Conservation (phyloP, 306 rosid genomes). For the Cucurbita maxima region DNA sequence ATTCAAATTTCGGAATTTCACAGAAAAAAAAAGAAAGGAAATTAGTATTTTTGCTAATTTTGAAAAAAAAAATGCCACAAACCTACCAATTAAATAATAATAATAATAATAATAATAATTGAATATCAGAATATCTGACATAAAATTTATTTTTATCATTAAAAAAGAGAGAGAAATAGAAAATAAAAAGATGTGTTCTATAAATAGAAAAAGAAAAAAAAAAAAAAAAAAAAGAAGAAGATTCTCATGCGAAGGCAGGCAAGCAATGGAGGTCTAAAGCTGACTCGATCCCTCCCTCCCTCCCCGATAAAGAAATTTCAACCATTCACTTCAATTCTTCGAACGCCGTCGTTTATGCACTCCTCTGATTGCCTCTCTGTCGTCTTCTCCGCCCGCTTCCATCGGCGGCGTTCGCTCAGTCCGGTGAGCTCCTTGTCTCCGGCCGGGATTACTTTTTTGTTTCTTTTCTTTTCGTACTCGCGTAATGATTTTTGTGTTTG, state of each 20-base stretch:
- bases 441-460: background rate
- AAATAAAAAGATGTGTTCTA: background rate
- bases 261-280: slow-evolving; percentile 18
- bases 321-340: slow-evolving; percentile 1
- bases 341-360: slow-evolving; percentile 16
- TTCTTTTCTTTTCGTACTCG: background rate
- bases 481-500: background rate
- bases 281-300: slow-evolving; percentile 10
- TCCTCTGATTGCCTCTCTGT: background rate
- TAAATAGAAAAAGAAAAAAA: background rate
- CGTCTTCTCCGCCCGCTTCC: background rate
- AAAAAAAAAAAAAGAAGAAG: background rate
- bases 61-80: too few species aligned
- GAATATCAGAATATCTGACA: background rate
- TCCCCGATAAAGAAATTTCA: slow-evolving; percentile 1
- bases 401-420: background rate
- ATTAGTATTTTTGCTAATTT: too few species aligned
- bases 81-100: too few species aligned
- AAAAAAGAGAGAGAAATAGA: background rate
- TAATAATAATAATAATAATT: too few species aligned
- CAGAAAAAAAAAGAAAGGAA: too few species aligned
- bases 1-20: too few species aligned
- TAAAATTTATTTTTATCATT: background rate
- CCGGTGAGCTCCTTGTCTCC: background rate
- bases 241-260: slow-evolving; percentile 13